Percentiles rank a stretch among this genome's conserved stretches.
Conservation (phyloP, 371 early-diverging fungal species). For the Conidiobolus incongruus region DNA sequence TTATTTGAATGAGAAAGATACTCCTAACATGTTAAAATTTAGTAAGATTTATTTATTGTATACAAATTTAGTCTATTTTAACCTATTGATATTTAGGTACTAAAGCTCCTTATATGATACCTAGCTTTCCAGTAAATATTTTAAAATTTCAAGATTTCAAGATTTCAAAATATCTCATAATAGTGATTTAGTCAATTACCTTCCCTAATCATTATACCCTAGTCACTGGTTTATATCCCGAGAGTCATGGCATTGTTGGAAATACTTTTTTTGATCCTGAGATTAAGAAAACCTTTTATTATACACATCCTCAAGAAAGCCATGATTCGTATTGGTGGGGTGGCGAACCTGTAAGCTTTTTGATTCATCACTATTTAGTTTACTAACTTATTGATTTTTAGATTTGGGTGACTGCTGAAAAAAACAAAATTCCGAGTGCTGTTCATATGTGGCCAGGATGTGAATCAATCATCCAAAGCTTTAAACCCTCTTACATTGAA, state of each 20-base stretch:
- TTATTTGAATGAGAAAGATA: conserved; percentile 49
- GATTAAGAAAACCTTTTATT: conserved; percentile 47
- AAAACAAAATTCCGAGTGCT: conserved; percentile 34
- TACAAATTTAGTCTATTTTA: too few species aligned
- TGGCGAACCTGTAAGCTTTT: conserved; percentile 57
- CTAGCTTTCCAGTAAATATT: conserved; percentile 39
- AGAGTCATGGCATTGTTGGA: conserved; percentile 77
- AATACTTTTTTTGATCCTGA: conserved; percentile 69
- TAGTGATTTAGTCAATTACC: conserved; percentile 30
- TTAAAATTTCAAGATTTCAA: neutral
- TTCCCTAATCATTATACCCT: conserved; percentile 91
- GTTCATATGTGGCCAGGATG: conserved; percentile 85
- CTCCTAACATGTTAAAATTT: conserved; percentile 36
- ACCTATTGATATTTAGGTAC: conserved; percentile 18
- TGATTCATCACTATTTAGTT: conserved; percentile 4
- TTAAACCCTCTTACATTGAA: conserved; percentile 39
- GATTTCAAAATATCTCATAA: neutral
- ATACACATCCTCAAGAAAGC: conserved; percentile 29
- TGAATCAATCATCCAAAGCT: conserved; percentile 11
- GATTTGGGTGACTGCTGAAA: conserved; percentile 74
- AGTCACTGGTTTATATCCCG: conserved; percentile 78
- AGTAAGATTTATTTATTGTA: too few species aligned
- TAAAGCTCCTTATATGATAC: conserved; percentile 36
- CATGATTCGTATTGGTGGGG: conserved; percentile 51
- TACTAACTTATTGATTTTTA: conserved; percentile 8